A percentile compares a stretch with the other conserved stretches of the same genome.
Evolutionary conservation across 805 yeast species (phyloP).

Genomic region (Tetrapisispora iriomotensis): DNA sequence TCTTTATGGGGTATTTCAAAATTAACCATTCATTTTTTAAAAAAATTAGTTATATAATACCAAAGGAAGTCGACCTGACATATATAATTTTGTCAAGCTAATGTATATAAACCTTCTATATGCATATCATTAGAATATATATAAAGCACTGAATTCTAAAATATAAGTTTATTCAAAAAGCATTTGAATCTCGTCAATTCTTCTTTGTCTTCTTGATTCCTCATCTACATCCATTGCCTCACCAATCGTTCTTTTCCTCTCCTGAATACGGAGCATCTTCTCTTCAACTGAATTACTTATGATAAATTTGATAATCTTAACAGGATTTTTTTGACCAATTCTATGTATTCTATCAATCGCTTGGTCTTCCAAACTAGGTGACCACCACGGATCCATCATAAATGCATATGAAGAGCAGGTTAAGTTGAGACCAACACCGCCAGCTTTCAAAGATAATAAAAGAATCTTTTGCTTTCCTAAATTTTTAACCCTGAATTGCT

Average conservation of each 20-base stretch:
- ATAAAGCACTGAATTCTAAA: not conserved
- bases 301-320: conserved; percentile 69
- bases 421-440: conserved; percentile 86
- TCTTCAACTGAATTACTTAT: conserved; percentile 78
- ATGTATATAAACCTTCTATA: no score
- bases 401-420: conserved; percentile 79
- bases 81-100: no score
- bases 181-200: conserved; percentile 64
- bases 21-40: no score
- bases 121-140: no score
- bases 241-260: conserved; percentile 70
- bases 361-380: conserved; percentile 82
- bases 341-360: conserved; percentile 88
- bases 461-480: conserved; percentile 37
- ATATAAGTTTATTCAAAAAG: conserved; percentile 42
- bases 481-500: conserved; percentile 37
- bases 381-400: conserved; percentile 98
- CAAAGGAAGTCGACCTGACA: no score
- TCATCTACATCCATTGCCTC: conserved; percentile 69
- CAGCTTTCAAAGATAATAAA: conserved; percentile 75
- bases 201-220: conserved; percentile 58
- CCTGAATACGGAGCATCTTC: conserved; percentile 81
- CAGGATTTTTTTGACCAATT: conserved; percentile 71
- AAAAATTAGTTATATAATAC: no score
- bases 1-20: no score